A percentile compares a stretch with the other conserved stretches of the same genome.
These are phyloP conservation scores for Papiliotrema terrestris DNA, from an alignment of 1,284 basidiomycete species.

Conservation along the genomic window DNA sequence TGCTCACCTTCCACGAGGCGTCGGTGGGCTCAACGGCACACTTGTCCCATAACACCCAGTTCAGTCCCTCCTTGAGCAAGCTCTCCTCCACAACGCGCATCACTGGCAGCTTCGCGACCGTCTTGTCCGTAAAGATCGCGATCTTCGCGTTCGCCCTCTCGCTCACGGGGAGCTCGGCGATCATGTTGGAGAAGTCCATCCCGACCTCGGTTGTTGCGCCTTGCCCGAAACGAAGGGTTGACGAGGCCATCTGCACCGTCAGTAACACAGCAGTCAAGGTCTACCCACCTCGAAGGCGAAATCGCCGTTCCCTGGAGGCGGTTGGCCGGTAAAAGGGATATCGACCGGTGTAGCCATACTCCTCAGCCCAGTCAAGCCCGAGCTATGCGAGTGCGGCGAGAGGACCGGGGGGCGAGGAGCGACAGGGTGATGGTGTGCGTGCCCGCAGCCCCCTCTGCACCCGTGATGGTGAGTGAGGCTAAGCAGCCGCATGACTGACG, in stretches of 20 bases:
- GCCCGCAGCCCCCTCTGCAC: conserved; percentile 40
- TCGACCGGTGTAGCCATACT: conserved; percentile 77
- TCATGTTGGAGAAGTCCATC: conserved; percentile 38
- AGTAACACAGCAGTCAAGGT: conserved; percentile 5
- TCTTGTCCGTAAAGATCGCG: conserved; percentile 88
- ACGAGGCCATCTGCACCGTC: conserved; percentile 70
- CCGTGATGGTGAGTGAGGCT: conserved; percentile 37
- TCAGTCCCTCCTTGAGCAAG: conserved; percentile 36
- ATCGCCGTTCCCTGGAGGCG: conserved; percentile 63
- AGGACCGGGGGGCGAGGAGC: conserved; percentile 5
- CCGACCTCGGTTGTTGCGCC: conserved; percentile 88
- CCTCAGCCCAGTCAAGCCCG: conserved; percentile 11
- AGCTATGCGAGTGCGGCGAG: not conserved
- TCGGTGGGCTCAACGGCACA: conserved; percentile 90
- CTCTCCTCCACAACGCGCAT: conserved; percentile 62
- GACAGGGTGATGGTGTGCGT: conserved; percentile 19
- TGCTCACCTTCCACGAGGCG: conserved; percentile 52
- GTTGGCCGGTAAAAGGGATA: conserved; percentile 43
- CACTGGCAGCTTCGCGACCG: conserved; percentile 73
- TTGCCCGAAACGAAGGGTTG: conserved; percentile 82
- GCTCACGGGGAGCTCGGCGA: conserved; percentile 26
- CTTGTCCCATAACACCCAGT: conserved; percentile 79
- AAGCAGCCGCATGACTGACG: conserved; percentile 38
- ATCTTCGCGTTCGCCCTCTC: conserved; percentile 57
- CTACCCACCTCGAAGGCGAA: conserved; percentile 90